phyloP scores from a whole-genome alignment of 176 grass and related monocot genomes.

The Rhynchospora pubera region DNA sequence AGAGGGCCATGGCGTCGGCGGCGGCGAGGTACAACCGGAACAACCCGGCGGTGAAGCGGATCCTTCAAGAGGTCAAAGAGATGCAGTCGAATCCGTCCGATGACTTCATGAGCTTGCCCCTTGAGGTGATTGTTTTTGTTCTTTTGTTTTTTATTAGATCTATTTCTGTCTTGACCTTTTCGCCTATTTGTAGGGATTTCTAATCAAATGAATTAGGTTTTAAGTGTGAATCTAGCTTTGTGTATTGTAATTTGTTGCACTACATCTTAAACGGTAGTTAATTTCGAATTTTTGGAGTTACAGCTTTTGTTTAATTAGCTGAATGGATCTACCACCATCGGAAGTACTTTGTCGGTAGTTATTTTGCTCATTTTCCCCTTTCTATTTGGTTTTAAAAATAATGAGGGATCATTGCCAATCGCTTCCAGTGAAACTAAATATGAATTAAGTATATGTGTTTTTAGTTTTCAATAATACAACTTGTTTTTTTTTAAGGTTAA shows the following conservation, averaged over 20 bases:
- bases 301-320: not conserved
- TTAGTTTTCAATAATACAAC: no score
- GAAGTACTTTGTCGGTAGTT: not conserved
- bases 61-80: conserved; percentile 99
- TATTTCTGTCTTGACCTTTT: not conserved
- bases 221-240: not conserved
- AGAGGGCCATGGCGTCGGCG: conserved; percentile 35
- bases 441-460: no score
- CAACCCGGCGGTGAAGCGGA: conserved; percentile 99
- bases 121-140: conserved; percentile 52
- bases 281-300: not conserved
- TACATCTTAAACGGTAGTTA: not conserved
- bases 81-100: conserved; percentile 95
- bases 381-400: no score
- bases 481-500: no score
- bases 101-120: conserved; percentile 85
- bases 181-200: not conserved
- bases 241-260: not conserved
- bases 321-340: not conserved
- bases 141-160: not conserved
- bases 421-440: no score
- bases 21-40: conserved; percentile 68
- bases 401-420: no score
- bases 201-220: not conserved
- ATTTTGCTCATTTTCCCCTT: not conserved